Base-by-base conservation (phyloP, 1,284 basidiomycete species). In the Gymnopus androsaceus region DNA sequence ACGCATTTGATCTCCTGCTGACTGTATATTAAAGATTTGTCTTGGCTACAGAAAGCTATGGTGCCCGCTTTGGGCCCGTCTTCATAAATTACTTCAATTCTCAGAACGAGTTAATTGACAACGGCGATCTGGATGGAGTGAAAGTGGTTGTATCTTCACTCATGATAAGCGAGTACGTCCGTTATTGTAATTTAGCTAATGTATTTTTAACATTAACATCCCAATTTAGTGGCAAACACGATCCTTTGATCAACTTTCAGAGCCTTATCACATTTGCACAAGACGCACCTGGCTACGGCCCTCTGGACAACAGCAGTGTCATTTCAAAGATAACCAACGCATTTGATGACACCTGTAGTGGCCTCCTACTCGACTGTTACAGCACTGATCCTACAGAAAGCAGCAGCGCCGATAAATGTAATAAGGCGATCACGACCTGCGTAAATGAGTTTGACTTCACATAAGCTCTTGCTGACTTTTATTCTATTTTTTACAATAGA, bases 1-100 rank as follows among this genome's bases (percentile, higher is more conserved):
- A 19, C 17, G n/a, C 19, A 15, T 4, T 8, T 11, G 14, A 11
- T 25, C 17, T 27, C 2, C 19, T 49, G 33, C 23, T 7, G 3
- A 11, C 25, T 15, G 9, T 34, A 5, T 49, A 25, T 49, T 25
- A 27, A 9, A 72, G 73, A 49, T 75, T 76, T 57, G 66, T 74
- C n/a, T 68, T 73, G 42, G 69, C 70, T 12, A 74, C 73, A 1
- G 73, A 76, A 60, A 73, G 71, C 55, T 75, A 74, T 53, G 74
- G 74, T 9, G 75, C 74, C 2, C 75, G 75, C 56, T 78, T 75
- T 48, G 75, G 72, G 1, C 74, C 73, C 56, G 74, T 69, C 61
- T 77, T 72, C 62, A 72, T 76, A 33, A 68, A 57, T 11, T 74
- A 66, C 65, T 75, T 81, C 59, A 68, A 75, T 37, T 66, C 75